These are phyloP conservation scores for Penicillium turbatum DNA, from an alignment of 495 filamentous ascomycete genomes.

Conservation along the genomic window DNA sequence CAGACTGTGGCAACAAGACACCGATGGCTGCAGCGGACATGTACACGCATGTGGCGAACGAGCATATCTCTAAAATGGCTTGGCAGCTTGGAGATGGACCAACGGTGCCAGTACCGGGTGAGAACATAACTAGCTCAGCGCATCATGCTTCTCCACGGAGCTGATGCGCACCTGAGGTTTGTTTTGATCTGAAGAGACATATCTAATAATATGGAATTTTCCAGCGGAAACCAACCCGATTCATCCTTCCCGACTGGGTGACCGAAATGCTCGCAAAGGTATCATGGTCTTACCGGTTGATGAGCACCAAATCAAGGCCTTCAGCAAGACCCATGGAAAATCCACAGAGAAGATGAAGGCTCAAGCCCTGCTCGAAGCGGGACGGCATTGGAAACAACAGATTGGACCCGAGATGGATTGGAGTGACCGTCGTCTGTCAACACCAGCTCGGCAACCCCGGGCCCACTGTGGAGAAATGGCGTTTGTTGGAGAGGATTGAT, in stretches of 20 bases:
- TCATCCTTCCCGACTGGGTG: not conserved
- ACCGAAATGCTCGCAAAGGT: constrained; percentile 5
- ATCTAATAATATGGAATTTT: constrained; percentile 15
- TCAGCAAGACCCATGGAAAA: constrained; percentile 38
- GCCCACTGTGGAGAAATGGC: constrained; percentile 8
- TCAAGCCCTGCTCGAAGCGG: constrained; percentile 34
- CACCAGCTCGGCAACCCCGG: constrained; percentile 29
- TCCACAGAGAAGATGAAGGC: constrained; percentile 38
- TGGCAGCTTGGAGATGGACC: constrained; percentile 69
- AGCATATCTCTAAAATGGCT: constrained; percentile 55
- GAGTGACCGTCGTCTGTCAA: constrained; percentile 21
- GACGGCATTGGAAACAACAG: constrained; percentile 40
- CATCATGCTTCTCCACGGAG: constrained; percentile 2
- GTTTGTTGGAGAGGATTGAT: not conserved
- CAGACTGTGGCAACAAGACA: constrained; percentile 21
- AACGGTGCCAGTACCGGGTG: constrained; percentile 44
- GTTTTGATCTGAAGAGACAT: constrained; percentile 4
- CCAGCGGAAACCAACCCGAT: constrained; percentile 2
- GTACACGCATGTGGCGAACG: constrained; percentile 54
- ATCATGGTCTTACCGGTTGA: constrained; percentile 37
- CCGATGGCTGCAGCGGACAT: constrained; percentile 42
- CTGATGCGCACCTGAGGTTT: constrained; percentile 10
- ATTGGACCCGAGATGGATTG: constrained; percentile 48
- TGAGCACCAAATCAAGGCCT: constrained; percentile 31
- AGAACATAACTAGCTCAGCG: constrained; percentile 28